phyloP scores from a whole-genome alignment of 192 early-diverging fungal species.

The Coemansia sp. region DNA sequence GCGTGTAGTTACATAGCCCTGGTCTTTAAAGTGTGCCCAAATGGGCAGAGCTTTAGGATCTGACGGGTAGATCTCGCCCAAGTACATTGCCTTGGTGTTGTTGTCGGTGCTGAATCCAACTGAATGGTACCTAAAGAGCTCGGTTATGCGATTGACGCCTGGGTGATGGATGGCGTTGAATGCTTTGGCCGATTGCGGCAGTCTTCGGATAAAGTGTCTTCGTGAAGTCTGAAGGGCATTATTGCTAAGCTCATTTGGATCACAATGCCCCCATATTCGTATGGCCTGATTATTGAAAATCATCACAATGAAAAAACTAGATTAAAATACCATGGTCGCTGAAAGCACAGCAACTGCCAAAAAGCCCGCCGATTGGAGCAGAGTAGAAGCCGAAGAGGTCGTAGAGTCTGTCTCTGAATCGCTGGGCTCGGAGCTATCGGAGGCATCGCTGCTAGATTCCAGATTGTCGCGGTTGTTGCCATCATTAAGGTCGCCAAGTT shows the following conservation, averaged over 20 bases:
- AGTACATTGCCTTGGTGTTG: slow-evolving; percentile 54
- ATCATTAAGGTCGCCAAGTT: slow-evolving; percentile 49
- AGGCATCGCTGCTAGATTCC: background rate
- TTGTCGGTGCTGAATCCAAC: slow-evolving; percentile 56
- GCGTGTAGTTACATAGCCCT: slow-evolving; percentile 55
- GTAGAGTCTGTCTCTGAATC: slow-evolving; percentile 4
- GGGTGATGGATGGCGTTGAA: slow-evolving; percentile 36
- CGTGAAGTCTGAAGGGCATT: no score
- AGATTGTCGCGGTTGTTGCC: slow-evolving; percentile 40
- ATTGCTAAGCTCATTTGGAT: no score
- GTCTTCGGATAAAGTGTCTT: slow-evolving; percentile 56
- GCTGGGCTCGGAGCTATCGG: background rate
- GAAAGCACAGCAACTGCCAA: slow-evolving; percentile 5
- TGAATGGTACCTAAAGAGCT: slow-evolving; percentile 57
- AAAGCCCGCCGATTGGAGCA: slow-evolving; percentile 13
- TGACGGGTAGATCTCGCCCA: slow-evolving; percentile 33
- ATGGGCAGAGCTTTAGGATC: slow-evolving; percentile 46
- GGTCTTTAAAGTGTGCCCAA: slow-evolving; percentile 59
- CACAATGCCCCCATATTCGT: no score
- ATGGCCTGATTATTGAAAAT: no score
- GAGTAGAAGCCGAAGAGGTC: slow-evolving; percentile 7
- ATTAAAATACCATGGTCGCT: slow-evolving; percentile 18
- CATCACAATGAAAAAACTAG: no score
- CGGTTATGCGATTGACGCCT: slow-evolving; percentile 27
- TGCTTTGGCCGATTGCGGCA: slow-evolving; percentile 44